phyloP scores from a whole-genome alignment of 352 stramenopile species.

The Pythium insidiosum region DNA sequence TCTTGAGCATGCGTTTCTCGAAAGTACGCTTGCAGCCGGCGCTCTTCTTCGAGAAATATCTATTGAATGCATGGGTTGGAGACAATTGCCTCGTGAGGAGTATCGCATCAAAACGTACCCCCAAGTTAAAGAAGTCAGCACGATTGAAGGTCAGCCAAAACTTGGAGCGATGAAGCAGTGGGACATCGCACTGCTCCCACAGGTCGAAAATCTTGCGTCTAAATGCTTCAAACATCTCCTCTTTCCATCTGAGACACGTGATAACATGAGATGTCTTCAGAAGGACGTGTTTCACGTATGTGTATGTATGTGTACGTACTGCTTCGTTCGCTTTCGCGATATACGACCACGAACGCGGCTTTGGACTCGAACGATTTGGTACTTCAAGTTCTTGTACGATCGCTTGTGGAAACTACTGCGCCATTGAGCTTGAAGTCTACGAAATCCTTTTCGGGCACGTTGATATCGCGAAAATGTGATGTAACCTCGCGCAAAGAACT shows the following conservation, averaged over 20 bases:
- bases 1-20: slow-evolving; percentile 24
- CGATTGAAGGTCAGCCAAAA: slow-evolving; percentile 78
- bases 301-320: too few relatives aligned
- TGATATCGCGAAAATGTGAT: slow-evolving; percentile 35
- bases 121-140: slow-evolving; percentile 69
- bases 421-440: slow-evolving; percentile 57
- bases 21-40: slow-evolving; percentile 30
- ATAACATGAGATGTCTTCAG: neutral
- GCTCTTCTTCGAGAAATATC: slow-evolving; percentile 64
- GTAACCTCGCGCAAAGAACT: slow-evolving; percentile 45
- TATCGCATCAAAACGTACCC: slow-evolving; percentile 20
- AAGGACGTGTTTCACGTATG: too few relatives aligned
- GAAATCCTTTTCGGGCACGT: slow-evolving; percentile 35
- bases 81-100: too few relatives aligned
- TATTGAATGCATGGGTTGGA: slow-evolving; percentile 7
- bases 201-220: slow-evolving; percentile 57
- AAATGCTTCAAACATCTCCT: slow-evolving; percentile 40
- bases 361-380: slow-evolving; percentile 54
- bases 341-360: slow-evolving; percentile 49
- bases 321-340: slow-evolving; percentile 48
- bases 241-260: slow-evolving; percentile 35
- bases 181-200: slow-evolving; percentile 56
- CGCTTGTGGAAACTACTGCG: slow-evolving; percentile 53
- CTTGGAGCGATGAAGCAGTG: slow-evolving; percentile 67
- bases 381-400: slow-evolving; percentile 53